phyloP scores from a whole-genome alignment of 2,329 filamentous ascomycete genomes.

The Clonostachys chloroleuca region DNA sequence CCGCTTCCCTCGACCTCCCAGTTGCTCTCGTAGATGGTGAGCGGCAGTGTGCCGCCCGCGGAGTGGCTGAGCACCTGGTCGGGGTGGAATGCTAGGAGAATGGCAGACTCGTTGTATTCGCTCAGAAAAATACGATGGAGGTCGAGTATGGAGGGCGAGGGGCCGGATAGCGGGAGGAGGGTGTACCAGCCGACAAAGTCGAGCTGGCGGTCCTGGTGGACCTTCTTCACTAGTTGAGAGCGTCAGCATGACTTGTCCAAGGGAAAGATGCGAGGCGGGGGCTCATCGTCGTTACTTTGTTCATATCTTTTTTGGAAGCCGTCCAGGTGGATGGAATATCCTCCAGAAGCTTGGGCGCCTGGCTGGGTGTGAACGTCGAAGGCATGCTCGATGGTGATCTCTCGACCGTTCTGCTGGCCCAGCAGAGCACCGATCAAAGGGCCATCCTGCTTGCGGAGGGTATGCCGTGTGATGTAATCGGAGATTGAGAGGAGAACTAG shows the following conservation, averaged over 20 bases:
- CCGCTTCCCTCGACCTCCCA: conserved; percentile 58
- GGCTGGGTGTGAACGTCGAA: conserved; percentile 55
- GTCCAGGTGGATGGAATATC: conserved; percentile 14
- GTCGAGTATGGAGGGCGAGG: conserved; percentile 62
- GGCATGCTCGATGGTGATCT: conserved; percentile 88
- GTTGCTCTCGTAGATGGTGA: conserved; percentile 86
- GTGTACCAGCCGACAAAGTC: conserved; percentile 94
- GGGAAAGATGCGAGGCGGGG: background rate
- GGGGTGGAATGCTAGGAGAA: conserved; percentile 85
- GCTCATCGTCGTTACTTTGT: conserved; percentile 61
- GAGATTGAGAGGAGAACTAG: conserved; percentile 94
- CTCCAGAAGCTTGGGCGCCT: conserved; percentile 33
- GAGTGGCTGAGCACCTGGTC: conserved; percentile 46
- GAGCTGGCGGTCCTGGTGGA: conserved; percentile 79
- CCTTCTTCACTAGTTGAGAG: conserved; percentile 66
- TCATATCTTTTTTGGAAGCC: conserved; percentile 79
- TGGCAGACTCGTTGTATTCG: conserved; percentile 76
- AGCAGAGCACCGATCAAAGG: conserved; percentile 85
- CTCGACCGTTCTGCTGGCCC: conserved; percentile 84
- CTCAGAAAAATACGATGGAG: conserved; percentile 76
- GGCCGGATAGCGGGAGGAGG: conserved; percentile 67
- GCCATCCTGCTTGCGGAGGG: conserved; percentile 67
- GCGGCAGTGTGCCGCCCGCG: conserved; percentile 75
- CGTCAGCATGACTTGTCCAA: background rate
- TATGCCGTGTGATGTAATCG: conserved; percentile 92